Evolutionary conservation across 164 flowering plant species (phyloP), one percentile per base, ranked within the genome.

Genomic region (Tetrastigma voinierianum): DNA sequence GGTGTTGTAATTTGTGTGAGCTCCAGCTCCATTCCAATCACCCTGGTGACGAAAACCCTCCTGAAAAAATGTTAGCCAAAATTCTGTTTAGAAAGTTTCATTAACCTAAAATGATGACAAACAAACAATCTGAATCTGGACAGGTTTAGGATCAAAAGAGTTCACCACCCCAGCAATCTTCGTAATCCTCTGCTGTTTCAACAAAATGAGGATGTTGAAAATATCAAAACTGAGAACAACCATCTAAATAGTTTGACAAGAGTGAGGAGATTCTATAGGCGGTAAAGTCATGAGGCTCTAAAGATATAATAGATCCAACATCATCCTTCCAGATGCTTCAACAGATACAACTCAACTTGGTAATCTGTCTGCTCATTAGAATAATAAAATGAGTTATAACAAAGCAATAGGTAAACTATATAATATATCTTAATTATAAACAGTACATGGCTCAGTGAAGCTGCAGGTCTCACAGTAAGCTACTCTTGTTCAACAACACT

Each of bases 1-100:
- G 24, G 82, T 78, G 69, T 77, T 74, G 71, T 71, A 79, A 65
- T 82, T 82, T 19, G 85, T 78, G 69, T 78, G 82, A 24, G 82
- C 82, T 7, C 84, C 84, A 18, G 84, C 76, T n/a, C 84, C 84
- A 64, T 81, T 81, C 84, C 84, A 81, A 18, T 75, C 83, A 32
- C 76, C 77, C 69, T 67, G 70, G 44, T 57, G 44, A 7, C 52
- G 15, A 15, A 2, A 16, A 13, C 8, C 52, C n/a, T n/a, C 52
- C 52, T 1, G n/a, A 14, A 49, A 14, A 49, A n/a, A 14, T 49
- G n/a, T 14, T 4, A 49, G n/a, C 15, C 52, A 2, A 49, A n/a
- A 6, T 15, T 5, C 52, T 14, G 15, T 3, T 11, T 11, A n/a
- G 15, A 49, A 49, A 49, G 52, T 49, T 49, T n/a, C 7, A 49